A percentile compares a stretch with the other conserved stretches of the same genome.
These are phyloP conservation scores for Martensiomyces pterosporus DNA, from an alignment of 192 early-diverging fungal species.

Conservation along the genomic window DNA sequence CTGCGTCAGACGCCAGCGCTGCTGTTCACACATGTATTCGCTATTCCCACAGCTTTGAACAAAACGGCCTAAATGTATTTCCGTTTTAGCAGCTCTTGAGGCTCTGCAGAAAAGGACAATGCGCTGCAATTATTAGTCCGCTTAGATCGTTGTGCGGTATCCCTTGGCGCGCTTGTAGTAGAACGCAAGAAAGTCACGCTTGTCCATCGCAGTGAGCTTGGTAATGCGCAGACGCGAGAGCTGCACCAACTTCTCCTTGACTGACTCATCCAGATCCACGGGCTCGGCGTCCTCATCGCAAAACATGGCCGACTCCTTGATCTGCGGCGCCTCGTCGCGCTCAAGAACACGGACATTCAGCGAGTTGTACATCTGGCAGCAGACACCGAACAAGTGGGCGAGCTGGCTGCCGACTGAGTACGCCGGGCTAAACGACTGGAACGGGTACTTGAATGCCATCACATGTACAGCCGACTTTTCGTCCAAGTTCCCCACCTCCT, in stretches of 20 bases:
- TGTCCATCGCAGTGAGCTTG: constrained; percentile 61
- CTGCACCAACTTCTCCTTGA: constrained; percentile 54
- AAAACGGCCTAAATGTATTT: neutral
- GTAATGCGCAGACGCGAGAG: constrained; percentile 67
- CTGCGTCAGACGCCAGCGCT: neutral
- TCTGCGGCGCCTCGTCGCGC: constrained; percentile 48
- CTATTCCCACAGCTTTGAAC: neutral
- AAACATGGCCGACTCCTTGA: constrained; percentile 58
- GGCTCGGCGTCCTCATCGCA: constrained; percentile 23
- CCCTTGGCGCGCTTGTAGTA: constrained; percentile 42
- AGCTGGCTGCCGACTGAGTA: constrained; percentile 53
- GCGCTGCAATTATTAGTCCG: neutral
- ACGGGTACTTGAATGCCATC: constrained; percentile 41
- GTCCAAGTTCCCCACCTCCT: constrained; percentile 55
- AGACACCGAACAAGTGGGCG: constrained; percentile 58
- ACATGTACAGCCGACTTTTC: constrained; percentile 55
- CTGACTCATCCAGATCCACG: constrained; percentile 52
- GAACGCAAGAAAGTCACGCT: constrained; percentile 72
- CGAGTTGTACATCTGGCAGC: constrained; percentile 54
- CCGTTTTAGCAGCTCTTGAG: neutral
- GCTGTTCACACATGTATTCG: neutral
- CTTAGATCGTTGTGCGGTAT: neutral
- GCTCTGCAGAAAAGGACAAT: neutral
- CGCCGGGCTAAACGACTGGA: constrained; percentile 23
- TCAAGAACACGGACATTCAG: constrained; percentile 54